Percentiles rank a stretch among this genome's conserved stretches.
phyloP scores from a whole-genome alignment of 2,329 filamentous ascomycete genomes.

The Lanzia echinophila region DNA sequence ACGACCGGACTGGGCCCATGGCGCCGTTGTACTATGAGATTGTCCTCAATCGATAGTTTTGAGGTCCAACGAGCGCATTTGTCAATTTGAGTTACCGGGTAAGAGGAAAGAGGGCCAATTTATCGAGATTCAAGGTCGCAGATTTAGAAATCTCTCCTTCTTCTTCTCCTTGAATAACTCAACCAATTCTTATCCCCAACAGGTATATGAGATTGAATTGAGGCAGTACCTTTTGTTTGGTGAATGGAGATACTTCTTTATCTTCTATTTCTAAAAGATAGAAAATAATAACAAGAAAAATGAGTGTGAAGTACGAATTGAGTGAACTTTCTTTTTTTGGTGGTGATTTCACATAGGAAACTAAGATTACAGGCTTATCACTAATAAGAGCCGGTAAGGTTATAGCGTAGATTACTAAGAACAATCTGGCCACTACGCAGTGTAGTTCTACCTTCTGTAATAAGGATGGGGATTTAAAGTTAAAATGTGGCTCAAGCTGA shows the following conservation, averaged over 20 bases:
- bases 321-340: background rate
- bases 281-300: background rate
- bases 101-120: background rate
- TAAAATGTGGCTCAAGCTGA: background rate
- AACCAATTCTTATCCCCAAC: background rate
- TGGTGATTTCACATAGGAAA: background rate
- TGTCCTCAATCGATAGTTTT: conserved; percentile 26
- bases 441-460: too few relatives aligned
- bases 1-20: conserved; percentile 58
- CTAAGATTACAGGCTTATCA: too few relatives aligned
- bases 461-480: conserved; percentile 29
- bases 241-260: background rate
- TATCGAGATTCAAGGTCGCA: conserved; percentile 1
- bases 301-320: background rate
- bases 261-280: background rate
- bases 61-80: conserved; percentile 17
- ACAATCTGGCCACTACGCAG: background rate
- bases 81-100: conserved; percentile 4
- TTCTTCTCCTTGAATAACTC: background rate
- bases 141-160: background rate
- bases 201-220: background rate
- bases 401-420: background rate
- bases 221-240: background rate
- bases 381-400: too few relatives aligned
- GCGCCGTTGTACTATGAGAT: conserved; percentile 25